A percentile compares a stretch with the other conserved stretches of the same genome.
These are phyloP conservation scores for Paramyrothecium roridum DNA, from an alignment of 2,329 filamentous ascomycete species.

Conservation along the genomic window DNA sequence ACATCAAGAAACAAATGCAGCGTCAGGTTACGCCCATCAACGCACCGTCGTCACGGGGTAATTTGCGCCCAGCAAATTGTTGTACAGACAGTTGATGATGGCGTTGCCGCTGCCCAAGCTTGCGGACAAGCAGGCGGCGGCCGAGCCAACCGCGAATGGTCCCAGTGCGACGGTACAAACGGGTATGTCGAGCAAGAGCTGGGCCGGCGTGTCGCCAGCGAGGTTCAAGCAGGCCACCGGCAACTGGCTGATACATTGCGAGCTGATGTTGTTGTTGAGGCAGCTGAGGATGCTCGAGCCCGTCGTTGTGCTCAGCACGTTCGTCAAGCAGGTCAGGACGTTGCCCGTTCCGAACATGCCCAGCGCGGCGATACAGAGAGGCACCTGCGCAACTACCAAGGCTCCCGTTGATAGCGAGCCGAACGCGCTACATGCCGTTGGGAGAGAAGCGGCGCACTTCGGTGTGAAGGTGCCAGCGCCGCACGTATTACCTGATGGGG, in stretches of 20 bases:
- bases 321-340: neutral
- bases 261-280: neutral
- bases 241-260: neutral
- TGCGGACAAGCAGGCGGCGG: slow-evolving; percentile 3
- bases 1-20: too few species aligned
- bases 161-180: slow-evolving; percentile 4
- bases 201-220: neutral
- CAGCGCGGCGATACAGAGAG: neutral
- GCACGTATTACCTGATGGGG: neutral
- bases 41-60: neutral
- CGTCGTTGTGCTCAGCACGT: neutral
- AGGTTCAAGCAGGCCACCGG: neutral
- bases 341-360: neutral
- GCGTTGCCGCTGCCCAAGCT: neutral
- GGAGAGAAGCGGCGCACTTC: neutral
- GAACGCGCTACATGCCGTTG: neutral
- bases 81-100: slow-evolving; percentile 6
- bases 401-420: neutral
- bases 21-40: neutral
- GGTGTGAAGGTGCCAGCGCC: neutral
- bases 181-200: neutral
- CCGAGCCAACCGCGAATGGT: neutral
- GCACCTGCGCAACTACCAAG: neutral
- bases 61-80: neutral
- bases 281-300: neutral